Conservation (phyloP, 2,329 filamentous ascomycete species). For the Penicillium sp. region DNA sequence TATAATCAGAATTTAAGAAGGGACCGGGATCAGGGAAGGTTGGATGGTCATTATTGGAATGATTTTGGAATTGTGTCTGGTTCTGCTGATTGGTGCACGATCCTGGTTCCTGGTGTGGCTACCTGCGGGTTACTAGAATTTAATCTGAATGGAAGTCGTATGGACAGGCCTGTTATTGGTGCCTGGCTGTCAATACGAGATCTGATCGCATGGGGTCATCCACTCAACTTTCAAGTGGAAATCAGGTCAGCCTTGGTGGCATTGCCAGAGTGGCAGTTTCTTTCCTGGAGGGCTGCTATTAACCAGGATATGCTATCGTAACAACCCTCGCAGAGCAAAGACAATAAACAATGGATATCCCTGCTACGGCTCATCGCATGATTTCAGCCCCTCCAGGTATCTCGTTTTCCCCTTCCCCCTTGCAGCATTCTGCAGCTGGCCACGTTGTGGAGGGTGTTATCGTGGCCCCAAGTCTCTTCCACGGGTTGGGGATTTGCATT, state of each 20-base stretch:
- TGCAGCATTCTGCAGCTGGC: conserved; percentile 5
- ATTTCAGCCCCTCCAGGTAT: neutral
- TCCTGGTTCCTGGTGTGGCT: neutral
- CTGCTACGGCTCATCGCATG: neutral
- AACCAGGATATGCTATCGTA: neutral
- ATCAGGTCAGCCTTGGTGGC: neutral
- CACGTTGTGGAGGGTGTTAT: conserved; percentile 3
- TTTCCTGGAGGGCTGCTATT: neutral
- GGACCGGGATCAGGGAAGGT: neutral
- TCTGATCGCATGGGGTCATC: neutral
- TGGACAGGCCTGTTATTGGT: neutral
- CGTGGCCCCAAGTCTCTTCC: neutral
- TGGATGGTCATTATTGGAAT: neutral
- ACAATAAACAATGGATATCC: neutral
- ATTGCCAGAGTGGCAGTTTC: no score
- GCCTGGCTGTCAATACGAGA: conserved; percentile 5
- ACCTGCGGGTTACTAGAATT: neutral
- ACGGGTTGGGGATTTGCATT: conserved; percentile 3
- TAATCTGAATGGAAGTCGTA: neutral
- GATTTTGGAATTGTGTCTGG: neutral
- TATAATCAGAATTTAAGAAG: neutral
- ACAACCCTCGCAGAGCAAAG: no score
- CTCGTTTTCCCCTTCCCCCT: conserved; percentile 16
- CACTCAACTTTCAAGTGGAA: neutral
- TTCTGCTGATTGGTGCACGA: neutral